phyloP scores from a whole-genome alignment of 768 basidiomycete genomes.

The Antrodiella citrinella region DNA sequence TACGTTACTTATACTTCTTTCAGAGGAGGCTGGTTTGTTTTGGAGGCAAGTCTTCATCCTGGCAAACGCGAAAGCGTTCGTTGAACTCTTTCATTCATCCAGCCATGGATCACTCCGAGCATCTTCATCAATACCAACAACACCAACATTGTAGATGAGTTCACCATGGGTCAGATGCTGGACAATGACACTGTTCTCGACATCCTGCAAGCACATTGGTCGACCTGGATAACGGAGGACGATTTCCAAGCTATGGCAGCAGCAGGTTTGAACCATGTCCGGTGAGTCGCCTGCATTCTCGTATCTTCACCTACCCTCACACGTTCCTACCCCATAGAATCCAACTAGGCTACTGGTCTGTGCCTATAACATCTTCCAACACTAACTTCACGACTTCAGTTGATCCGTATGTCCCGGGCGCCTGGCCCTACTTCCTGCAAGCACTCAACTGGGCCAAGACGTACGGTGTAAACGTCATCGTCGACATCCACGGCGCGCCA shows the following conservation, averaged over 20 bases:
- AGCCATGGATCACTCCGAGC: conserved; percentile 79
- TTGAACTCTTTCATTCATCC: not conserved
- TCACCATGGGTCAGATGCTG: conserved; percentile 48
- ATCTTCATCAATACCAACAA: conserved; percentile 59
- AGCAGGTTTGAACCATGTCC: conserved; percentile 66
- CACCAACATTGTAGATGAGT: conserved; percentile 49
- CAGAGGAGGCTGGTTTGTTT: conserved; percentile 58
- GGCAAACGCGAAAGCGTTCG: not conserved
- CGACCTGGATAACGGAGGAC: conserved; percentile 60
- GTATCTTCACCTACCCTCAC: not conserved
- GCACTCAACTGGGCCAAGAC: conserved; percentile 58
- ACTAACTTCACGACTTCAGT: conserved; percentile 37
- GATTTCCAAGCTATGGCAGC: conserved; percentile 59
- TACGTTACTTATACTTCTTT: not conserved
- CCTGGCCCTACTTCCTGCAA: conserved; percentile 58
- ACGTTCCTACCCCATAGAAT: conserved; percentile 32
- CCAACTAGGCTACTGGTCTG: conserved; percentile 72
- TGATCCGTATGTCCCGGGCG: conserved; percentile 51
- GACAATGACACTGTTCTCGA: conserved; percentile 33
- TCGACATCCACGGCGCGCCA: conserved; percentile 73
- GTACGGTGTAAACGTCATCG: conserved; percentile 56
- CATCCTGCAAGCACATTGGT: conserved; percentile 48
- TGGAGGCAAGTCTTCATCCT: conserved; percentile 41
- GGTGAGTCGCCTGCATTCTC: conserved; percentile 29
- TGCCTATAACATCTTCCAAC: conserved; percentile 51